These are phyloP conservation scores for Apiospora hydei DNA, from an alignment of 2,329 filamentous ascomycete genomes.

Conservation along the genomic window DNA sequence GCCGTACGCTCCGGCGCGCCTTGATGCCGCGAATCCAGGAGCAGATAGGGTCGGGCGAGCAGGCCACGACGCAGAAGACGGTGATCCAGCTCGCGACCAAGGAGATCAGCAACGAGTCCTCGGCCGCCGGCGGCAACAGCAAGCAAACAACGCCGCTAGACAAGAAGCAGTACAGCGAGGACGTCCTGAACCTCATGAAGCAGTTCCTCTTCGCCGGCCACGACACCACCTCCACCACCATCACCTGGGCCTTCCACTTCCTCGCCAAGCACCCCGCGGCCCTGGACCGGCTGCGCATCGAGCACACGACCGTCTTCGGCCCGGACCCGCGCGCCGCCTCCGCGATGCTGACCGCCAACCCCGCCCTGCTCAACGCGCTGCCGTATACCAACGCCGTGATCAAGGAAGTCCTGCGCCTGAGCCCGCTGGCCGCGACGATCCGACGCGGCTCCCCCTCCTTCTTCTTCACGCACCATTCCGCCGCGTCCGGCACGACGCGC, in stretches of 20 bases:
- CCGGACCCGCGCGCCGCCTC: constrained; percentile 45
- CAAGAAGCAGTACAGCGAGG: constrained; percentile 26
- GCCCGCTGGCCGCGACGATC: constrained; percentile 53
- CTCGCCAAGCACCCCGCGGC: constrained; percentile 29
- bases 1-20: constrained; percentile 31
- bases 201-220: constrained; percentile 39
- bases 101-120: constrained; percentile 28
- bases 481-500: constrained; percentile 38
- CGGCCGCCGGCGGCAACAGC: background rate
- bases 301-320: constrained; percentile 51
- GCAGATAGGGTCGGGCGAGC: constrained; percentile 22
- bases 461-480: constrained; percentile 37
- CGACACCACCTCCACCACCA: constrained; percentile 37
- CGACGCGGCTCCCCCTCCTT: constrained; percentile 43
- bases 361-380: constrained; percentile 55
- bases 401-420: constrained; percentile 60
- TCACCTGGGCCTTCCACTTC: constrained; percentile 33
- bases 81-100: constrained; percentile 33
- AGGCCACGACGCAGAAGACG: constrained; percentile 19
- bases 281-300: constrained; percentile 33
- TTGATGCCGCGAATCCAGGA: constrained; percentile 27
- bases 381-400: constrained; percentile 59
- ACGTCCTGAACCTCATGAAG: constrained; percentile 32
- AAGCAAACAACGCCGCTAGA: background rate
- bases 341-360: constrained; percentile 46